phyloP scores from a whole-genome alignment of 768 basidiomycete genomes.

The Leccinum truebloodii region DNA sequence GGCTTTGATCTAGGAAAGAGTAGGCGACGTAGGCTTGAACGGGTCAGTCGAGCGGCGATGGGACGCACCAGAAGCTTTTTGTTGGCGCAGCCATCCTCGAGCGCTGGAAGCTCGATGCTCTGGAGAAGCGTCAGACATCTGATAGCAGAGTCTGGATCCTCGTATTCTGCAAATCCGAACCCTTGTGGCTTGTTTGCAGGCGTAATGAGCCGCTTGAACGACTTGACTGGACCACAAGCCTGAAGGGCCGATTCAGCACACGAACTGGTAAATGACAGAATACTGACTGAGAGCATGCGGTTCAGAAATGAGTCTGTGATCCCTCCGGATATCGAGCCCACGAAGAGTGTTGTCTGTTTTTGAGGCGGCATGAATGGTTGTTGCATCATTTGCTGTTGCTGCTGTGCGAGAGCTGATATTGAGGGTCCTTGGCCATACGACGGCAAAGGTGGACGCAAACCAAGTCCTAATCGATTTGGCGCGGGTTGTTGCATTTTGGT shows the following conservation, averaged over 20 bases:
- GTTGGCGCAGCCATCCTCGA: conserved; percentile 58
- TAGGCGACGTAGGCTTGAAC: conserved; percentile 43
- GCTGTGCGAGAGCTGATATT: conserved; percentile 87
- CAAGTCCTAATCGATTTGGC: conserved; percentile 81
- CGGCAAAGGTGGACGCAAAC: conserved; percentile 83
- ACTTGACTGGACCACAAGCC: conserved; percentile 89
- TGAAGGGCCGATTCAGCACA: conserved; percentile 31
- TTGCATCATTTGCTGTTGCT: conserved; percentile 57
- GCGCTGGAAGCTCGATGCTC: conserved; percentile 59
- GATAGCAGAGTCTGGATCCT: conserved; percentile 89
- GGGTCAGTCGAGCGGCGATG: background rate
- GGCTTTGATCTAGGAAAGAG: conserved; percentile 72
- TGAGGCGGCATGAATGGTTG: conserved; percentile 70
- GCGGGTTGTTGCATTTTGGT: conserved; percentile 63
- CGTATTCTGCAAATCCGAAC: conserved; percentile 96
- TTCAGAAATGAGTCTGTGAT: conserved; percentile 84
- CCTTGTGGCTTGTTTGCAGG: conserved; percentile 93
- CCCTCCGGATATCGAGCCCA: conserved; percentile 95
- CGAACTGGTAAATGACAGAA: background rate
- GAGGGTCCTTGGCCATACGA: conserved; percentile 91
- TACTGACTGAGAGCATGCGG: conserved; percentile 70
- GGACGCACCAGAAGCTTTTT: conserved; percentile 71
- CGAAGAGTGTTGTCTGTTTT: conserved; percentile 77
- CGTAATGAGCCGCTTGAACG: conserved; percentile 91
- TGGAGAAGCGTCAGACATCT: conserved; percentile 70